Percentiles rank a stretch among this genome's conserved stretches.
Evolutionary conservation across 1,284 basidiomycete species (phyloP).

Genomic region (Pseudozyma hubeiensis): DNA sequence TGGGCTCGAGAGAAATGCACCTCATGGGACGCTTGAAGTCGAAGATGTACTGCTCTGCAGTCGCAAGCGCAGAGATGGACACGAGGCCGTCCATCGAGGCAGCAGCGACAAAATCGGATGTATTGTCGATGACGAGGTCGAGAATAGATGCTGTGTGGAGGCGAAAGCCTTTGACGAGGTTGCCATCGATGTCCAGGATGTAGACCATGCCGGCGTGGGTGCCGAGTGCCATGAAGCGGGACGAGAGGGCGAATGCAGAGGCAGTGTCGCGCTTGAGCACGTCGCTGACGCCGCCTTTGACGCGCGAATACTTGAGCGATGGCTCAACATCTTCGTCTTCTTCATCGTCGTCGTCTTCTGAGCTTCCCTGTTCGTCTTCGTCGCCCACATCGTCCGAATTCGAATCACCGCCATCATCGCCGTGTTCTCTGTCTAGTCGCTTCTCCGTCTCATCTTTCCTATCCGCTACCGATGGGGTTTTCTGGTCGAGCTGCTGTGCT

Average conservation of each 20-base stretch:
- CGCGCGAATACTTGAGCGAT: conserved; percentile 87
- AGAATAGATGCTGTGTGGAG: conserved; percentile 90
- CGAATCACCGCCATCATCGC: conserved; percentile 5
- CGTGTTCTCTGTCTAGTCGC: conserved; percentile 11
- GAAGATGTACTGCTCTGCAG: conserved; percentile 83
- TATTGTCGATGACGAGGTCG: conserved; percentile 85
- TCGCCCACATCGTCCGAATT: conserved; percentile 14
- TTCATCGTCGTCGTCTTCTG: conserved; percentile 14
- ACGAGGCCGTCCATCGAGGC: conserved; percentile 96
- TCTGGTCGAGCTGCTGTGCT: not conserved
- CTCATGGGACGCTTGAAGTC: conserved; percentile 94
- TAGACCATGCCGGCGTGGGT: conserved; percentile 93
- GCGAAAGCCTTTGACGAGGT: conserved; percentile 88
- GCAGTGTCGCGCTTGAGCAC: conserved; percentile 84
- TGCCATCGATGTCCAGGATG: conserved; percentile 82
- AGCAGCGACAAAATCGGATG: conserved; percentile 89
- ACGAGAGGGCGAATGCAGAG: conserved; percentile 74
- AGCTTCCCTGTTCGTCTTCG: conserved; percentile 37
- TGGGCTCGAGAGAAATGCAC: conserved; percentile 88
- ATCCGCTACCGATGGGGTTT: not conserved
- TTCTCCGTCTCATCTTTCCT: conserved; percentile 6
- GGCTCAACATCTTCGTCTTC: conserved; percentile 56
- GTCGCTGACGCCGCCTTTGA: conserved; percentile 80
- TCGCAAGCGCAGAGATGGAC: conserved; percentile 84
- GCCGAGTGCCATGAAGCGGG: conserved; percentile 77